phyloP scores from a whole-genome alignment of 2,329 filamentous ascomycete genomes.

The Aspergillus calidoustus region DNA sequence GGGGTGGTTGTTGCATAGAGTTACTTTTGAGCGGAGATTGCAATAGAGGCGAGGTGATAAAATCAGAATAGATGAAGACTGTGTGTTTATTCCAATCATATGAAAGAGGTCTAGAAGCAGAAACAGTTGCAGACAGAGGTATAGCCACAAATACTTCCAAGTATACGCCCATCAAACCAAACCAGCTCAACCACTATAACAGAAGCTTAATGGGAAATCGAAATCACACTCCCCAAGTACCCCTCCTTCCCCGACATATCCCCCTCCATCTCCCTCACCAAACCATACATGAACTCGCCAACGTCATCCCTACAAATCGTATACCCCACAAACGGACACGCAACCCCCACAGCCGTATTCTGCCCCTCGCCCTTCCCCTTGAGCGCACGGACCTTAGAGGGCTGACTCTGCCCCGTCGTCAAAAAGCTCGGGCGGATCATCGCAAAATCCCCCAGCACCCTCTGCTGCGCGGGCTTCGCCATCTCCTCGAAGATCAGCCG shows the following conservation, averaged over 20 bases:
- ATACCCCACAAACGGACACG: constrained; percentile 36
- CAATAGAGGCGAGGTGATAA: no score
- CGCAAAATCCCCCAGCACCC: constrained; percentile 23
- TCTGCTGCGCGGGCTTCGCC: constrained; percentile 23
- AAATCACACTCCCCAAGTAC: constrained; percentile 3
- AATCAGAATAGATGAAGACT: no score
- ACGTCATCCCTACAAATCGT: constrained; percentile 41
- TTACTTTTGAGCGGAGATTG: no score
- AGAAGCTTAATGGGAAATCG: constrained; percentile 1
- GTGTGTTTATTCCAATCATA: no score
- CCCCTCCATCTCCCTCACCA: constrained; percentile 2
- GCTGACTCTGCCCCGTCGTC: constrained; percentile 33
- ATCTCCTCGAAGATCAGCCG: constrained; percentile 29
- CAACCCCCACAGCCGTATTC: constrained; percentile 3
- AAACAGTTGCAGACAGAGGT: no score
- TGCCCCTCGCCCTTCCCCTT: constrained; percentile 28
- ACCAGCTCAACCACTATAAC: not conserved
- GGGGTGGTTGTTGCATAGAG: no score
- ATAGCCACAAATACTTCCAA: no score
- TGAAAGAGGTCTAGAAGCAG: no score
- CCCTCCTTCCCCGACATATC: constrained; percentile 2
- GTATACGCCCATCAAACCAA: not conserved
- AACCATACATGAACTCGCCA: constrained; percentile 39
- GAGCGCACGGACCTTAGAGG: constrained; percentile 34
- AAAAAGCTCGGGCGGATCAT: constrained; percentile 43